phyloP scores from a whole-genome alignment of 768 basidiomycete genomes.

The Panaeolus cyanescens region DNA sequence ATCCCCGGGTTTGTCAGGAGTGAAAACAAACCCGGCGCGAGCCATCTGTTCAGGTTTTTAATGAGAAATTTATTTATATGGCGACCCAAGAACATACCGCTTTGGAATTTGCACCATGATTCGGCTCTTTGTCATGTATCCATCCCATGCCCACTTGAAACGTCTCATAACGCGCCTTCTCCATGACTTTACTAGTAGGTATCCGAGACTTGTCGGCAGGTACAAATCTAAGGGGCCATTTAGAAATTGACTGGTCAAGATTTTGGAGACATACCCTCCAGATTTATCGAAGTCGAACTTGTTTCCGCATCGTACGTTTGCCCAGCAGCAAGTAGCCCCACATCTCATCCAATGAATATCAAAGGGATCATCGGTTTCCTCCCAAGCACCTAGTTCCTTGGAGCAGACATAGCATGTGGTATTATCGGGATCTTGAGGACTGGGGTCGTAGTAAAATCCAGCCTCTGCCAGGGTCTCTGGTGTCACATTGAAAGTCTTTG shows the following conservation, averaged over 20 bases:
- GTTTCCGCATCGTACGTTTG: conserved; percentile 73
- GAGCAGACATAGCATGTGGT: conserved; percentile 85
- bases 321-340: conserved; percentile 73
- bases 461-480: conserved; percentile 81
- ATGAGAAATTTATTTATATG: not conserved
- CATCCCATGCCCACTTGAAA: conserved; percentile 58
- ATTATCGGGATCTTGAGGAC: conserved; percentile 66
- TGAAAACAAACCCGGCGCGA: conserved; percentile 84
- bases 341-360: conserved; percentile 80
- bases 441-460: conserved; percentile 85
- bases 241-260: not conserved
- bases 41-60: conserved; percentile 63
- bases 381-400: conserved; percentile 86
- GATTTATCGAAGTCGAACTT: conserved; percentile 55
- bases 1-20: conserved; percentile 65
- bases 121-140: conserved; percentile 65
- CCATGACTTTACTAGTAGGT: conserved; percentile 70
- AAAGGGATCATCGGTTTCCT: conserved; percentile 81
- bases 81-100: conserved; percentile 44
- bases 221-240: conserved; percentile 46
- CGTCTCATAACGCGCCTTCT: conserved; percentile 70
- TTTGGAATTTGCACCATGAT: conserved; percentile 70
- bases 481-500: conserved; percentile 62
- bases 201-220: conserved; percentile 61
- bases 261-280: conserved; percentile 48